phyloP scores from a whole-genome alignment of 768 basidiomycete species.

The Pleurotus tuber-regium region DNA sequence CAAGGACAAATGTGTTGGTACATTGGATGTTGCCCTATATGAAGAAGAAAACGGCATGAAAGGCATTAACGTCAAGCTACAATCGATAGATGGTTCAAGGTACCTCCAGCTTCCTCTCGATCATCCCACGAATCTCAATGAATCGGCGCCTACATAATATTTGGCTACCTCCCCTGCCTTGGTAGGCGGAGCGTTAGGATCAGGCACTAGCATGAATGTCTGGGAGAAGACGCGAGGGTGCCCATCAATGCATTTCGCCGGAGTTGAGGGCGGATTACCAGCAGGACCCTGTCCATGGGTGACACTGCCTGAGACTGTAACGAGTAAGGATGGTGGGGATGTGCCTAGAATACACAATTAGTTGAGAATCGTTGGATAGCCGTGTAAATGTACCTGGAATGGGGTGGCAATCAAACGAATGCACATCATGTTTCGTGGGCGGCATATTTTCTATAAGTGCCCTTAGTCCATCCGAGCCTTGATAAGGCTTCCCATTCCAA shows the following conservation, averaged over 20 bases:
- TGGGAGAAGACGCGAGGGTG: conserved; percentile 86
- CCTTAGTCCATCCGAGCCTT: conserved; percentile 67
- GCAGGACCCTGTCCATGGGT: conserved; percentile 60
- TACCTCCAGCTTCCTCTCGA: not conserved
- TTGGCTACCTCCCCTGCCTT: conserved; percentile 75
- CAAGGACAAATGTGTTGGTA: too few species aligned
- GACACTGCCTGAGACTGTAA: conserved; percentile 80
- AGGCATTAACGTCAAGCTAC: too few species aligned
- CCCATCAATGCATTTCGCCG: conserved; percentile 59
- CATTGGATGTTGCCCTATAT: too few species aligned
- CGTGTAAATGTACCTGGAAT: conserved; percentile 72
- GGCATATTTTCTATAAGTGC: conserved; percentile 73
- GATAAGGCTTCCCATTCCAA: conserved; percentile 84
- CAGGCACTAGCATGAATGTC: conserved; percentile 82
- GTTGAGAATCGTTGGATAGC: too few species aligned
- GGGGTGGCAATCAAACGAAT: conserved; percentile 88
- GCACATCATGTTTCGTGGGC: conserved; percentile 77
- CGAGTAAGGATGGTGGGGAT: conserved; percentile 73
- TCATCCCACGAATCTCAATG: conserved; percentile 80
- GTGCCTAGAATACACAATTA: conserved; percentile 46
- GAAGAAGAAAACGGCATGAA: too few species aligned
- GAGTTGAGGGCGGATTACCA: conserved; percentile 54
- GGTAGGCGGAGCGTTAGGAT: conserved; percentile 59
- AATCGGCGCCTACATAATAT: conserved; percentile 79
- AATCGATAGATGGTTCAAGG: too few species aligned